Conservation (phyloP, 495 filamentous ascomycete species). For the Hypomontagnella monticulosa region DNA sequence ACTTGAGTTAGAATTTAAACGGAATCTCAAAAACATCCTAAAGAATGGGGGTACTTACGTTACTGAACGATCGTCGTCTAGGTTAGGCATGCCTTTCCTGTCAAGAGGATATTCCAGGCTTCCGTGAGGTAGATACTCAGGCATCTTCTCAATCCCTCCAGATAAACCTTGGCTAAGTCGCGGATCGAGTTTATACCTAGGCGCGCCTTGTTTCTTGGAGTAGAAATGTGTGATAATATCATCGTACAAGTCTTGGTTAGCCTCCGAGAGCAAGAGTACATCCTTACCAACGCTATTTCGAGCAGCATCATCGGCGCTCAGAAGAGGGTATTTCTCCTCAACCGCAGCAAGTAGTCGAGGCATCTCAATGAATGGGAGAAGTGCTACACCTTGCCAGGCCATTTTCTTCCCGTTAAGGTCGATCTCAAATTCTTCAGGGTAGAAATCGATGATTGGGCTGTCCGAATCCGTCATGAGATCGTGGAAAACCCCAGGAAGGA, state of each 20-base stretch:
- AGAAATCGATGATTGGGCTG: constrained; percentile 96
- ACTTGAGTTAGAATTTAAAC: constrained; percentile 33
- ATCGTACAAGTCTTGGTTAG: constrained; percentile 78
- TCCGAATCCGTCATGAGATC: constrained; percentile 85
- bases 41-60: constrained; percentile 63
- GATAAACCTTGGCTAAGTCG: constrained; percentile 77
- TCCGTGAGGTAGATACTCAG: constrained; percentile 78
- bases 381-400: constrained; percentile 94
- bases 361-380: constrained; percentile 97
- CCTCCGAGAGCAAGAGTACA: constrained; percentile 82
- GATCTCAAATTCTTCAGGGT: constrained; percentile 90
- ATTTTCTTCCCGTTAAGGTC: constrained; percentile 99
- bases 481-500: constrained; percentile 88
- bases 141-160: constrained; percentile 83
- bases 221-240: constrained; percentile 85
- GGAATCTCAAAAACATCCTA: constrained; percentile 40
- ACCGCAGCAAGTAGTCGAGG: constrained; percentile 84
- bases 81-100: constrained; percentile 71
- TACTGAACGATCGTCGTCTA: constrained; percentile 85
- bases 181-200: constrained; percentile 75
- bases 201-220: constrained; percentile 78
- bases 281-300: constrained; percentile 87
- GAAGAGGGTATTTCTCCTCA: constrained; percentile 78
- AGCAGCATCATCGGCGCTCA: constrained; percentile 78
- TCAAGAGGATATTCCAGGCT: constrained; percentile 68